These are phyloP conservation scores for Novymonas esmeraldas DNA, from an alignment of 208 protist species.

Conservation along the genomic window DNA sequence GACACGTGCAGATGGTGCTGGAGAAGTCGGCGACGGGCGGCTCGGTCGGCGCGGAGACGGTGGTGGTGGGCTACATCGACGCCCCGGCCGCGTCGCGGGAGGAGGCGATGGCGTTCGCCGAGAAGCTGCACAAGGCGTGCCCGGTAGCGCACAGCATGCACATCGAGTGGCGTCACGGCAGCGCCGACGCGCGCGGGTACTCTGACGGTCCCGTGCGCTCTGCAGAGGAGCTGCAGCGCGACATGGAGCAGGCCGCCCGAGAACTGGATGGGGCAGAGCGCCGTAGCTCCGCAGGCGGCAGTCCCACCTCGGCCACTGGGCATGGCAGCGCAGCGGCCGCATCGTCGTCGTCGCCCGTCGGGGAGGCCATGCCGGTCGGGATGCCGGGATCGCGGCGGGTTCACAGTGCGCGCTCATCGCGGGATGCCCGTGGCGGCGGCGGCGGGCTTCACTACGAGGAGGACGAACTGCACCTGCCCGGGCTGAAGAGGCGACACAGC, in stretches of 20 bases:
- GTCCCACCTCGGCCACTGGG: not conserved
- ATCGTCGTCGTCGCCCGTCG: not conserved
- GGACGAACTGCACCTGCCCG: constrained; percentile 38
- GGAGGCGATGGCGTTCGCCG: constrained; percentile 79
- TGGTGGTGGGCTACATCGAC: constrained; percentile 89
- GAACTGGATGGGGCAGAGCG: constrained; percentile 3
- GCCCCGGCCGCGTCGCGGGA: constrained; percentile 64
- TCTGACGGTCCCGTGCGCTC: not conserved
- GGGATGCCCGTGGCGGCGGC: not conserved
- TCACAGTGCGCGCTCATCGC: not conserved
- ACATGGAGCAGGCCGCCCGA: constrained; percentile 10
- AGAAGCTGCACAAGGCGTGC: constrained; percentile 74
- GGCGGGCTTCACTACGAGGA: constrained; percentile 14
- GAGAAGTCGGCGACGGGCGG: constrained; percentile 46
- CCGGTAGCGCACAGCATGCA: constrained; percentile 69
- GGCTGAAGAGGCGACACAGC: not conserved
- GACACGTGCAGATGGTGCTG: constrained; percentile 74
- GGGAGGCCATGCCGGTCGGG: constrained; percentile 5
- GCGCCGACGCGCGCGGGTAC: not conserved
- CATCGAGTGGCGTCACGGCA: constrained; percentile 56
- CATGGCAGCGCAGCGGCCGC: constrained; percentile 7
- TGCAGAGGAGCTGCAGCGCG: constrained; percentile 2
- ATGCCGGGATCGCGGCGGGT: constrained; percentile 28
- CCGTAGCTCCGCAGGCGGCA: not conserved
- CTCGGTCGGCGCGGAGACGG: constrained; percentile 46